phyloP scores from a whole-genome alignment of 2,329 filamentous ascomycete genomes.

The Endothia cerciana region DNA sequence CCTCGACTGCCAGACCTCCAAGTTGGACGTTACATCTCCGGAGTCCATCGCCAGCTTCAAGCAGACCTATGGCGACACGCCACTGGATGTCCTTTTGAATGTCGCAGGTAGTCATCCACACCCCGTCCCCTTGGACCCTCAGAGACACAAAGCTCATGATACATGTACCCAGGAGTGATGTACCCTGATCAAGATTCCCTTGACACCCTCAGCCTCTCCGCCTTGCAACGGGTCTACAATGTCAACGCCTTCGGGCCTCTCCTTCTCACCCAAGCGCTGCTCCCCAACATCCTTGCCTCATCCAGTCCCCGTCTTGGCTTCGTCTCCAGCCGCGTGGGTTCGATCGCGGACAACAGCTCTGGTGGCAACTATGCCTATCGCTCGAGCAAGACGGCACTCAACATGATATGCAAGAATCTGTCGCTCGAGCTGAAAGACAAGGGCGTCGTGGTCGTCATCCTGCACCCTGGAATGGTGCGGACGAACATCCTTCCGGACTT shows the following conservation, averaged over 20 bases:
- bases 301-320: constrained; percentile 42
- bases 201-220: constrained; percentile 37
- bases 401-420: constrained; percentile 48
- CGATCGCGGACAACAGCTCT: constrained; percentile 45
- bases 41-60: constrained; percentile 25
- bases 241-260: constrained; percentile 50
- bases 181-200: constrained; percentile 28
- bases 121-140: background rate
- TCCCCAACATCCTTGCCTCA: constrained; percentile 43
- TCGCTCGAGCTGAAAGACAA: constrained; percentile 45
- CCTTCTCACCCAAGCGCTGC: constrained; percentile 47
- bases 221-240: constrained; percentile 43
- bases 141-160: background rate
- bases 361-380: constrained; percentile 50
- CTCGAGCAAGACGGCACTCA: constrained; percentile 48
- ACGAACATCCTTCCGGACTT: constrained; percentile 38
- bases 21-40: constrained; percentile 26
- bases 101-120: constrained; percentile 22
- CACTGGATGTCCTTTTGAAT: constrained; percentile 27
- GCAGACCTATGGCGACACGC: constrained; percentile 18
- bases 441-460: constrained; percentile 43
- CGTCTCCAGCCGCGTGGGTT: constrained; percentile 47
- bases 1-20: constrained; percentile 25
- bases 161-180: constrained; percentile 37
- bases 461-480: constrained; percentile 49